Evolutionary conservation across 2,329 filamentous ascomycete species (phyloP).

Genomic region (Arthroderma sp.): DNA sequence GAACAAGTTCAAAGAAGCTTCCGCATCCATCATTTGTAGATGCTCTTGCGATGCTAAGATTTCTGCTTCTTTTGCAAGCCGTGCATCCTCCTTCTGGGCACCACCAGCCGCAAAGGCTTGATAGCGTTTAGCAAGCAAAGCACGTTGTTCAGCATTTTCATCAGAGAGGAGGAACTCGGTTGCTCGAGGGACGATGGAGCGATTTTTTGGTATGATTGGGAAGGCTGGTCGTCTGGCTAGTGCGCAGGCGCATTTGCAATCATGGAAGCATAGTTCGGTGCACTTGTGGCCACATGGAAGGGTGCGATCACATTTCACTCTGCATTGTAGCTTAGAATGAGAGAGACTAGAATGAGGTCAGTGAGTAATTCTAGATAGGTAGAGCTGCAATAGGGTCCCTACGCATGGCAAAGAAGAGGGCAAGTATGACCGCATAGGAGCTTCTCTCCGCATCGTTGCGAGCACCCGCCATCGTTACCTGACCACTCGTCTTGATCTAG

Average conservation of each 20-base stretch:
- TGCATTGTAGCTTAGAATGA: constrained; percentile 29
- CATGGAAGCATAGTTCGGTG: constrained; percentile 21
- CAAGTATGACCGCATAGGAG: constrained; percentile 45
- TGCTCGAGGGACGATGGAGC: neutral
- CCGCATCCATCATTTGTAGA: constrained; percentile 14
- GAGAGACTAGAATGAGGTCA: constrained; percentile 21
- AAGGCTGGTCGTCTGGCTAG: neutral
- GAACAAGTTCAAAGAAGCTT: constrained; percentile 15
- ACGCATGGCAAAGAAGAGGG: constrained; percentile 42
- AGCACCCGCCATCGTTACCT: constrained; percentile 43
- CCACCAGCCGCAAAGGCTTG: constrained; percentile 24
- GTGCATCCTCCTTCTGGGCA: constrained; percentile 20
- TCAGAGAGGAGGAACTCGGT: neutral
- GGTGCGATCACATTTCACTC: constrained; percentile 21
- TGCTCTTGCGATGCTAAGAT: constrained; percentile 11
- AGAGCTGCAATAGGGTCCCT: constrained; percentile 16
- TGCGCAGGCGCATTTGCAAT: constrained; percentile 24
- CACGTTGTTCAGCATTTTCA: constrained; percentile 9
- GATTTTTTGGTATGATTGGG: neutral
- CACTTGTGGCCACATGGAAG: constrained; percentile 33
- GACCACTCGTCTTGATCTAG: constrained; percentile 43
- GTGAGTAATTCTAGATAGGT: constrained; percentile 5
- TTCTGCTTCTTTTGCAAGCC: constrained; percentile 14
- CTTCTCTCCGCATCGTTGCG: constrained; percentile 33
- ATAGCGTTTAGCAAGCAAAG: constrained; percentile 16